Base-by-base conservation (phyloP, 805 yeast genomes). In the Lachancea fermentati region DNA sequence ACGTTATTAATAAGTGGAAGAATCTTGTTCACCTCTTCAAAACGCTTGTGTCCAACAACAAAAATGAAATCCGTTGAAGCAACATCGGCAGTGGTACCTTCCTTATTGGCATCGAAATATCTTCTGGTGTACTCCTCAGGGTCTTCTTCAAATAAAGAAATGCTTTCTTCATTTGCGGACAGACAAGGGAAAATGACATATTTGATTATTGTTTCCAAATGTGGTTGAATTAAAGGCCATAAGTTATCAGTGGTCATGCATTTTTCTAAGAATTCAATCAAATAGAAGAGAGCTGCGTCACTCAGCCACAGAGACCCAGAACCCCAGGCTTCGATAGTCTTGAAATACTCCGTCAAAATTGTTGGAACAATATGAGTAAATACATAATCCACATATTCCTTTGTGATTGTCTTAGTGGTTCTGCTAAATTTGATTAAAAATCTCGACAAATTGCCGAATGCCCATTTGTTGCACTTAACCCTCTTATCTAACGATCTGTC, bases 401-500 rank as follows among this genome's bases (percentile, higher is more conserved):
- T 72, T 49, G 51, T 52, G 59, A 51, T 56, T 22, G 47, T 40
- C 63, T 68, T 64, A 47, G 45, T 79, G 56, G 37, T 75, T 78
- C 60, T 55, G n/a, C 57, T 43, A 57, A 78, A 88, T 49, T 85
- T 74, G 39, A 74, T 72, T 52, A 84, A 81, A 14, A 88, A 66
- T 50, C 91, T 74, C 51, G 73, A 75, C 37, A 89, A 58, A 57
- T 87, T 87, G 30, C 85, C 87, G 50, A 79, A 79, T 4, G 91
- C 79, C 97, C 98, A 91, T 61, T 93, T 93, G 66, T 72, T 89
- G 54, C 77, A 78, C 62, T 79, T 91, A 57, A 69, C 80, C 73
- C 81, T 67, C 52, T 53, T 69, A 49, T 58, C 73, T 30, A 63
- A 57, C 36, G 58, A 54, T 42, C 77, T 69, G 42, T 75, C 80